Conservation (phyloP, 441 rosid species). For the Omphalea diandra region DNA sequence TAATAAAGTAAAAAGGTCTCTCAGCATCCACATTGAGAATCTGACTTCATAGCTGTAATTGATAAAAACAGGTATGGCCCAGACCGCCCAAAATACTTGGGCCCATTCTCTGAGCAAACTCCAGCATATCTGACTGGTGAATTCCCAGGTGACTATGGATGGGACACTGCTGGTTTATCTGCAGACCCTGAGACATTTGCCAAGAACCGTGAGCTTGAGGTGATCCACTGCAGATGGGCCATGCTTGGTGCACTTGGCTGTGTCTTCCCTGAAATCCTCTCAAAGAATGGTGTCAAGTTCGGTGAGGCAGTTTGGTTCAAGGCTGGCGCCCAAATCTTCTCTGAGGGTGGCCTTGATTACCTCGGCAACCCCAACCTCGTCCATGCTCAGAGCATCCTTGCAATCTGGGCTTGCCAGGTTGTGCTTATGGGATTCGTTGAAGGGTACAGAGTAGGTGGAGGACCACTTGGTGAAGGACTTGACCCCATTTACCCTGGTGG, state of each 20-base stretch:
- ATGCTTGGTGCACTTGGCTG: slow-evolving; percentile 93
- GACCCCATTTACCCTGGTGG: slow-evolving; percentile 92
- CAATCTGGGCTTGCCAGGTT: slow-evolving; percentile 86
- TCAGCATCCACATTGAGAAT: not conserved
- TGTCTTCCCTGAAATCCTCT: slow-evolving; percentile 77
- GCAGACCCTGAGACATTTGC: slow-evolving; percentile 93
- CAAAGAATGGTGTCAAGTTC: slow-evolving; percentile 79
- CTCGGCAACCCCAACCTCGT: slow-evolving; percentile 86
- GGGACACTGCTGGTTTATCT: slow-evolving; percentile 93
- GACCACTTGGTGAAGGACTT: slow-evolving; percentile 87
- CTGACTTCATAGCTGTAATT: slow-evolving; percentile 8
- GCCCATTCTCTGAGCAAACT: slow-evolving; percentile 93
- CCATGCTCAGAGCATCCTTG: slow-evolving; percentile 90
- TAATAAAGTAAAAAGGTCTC: no score
- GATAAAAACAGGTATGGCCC: slow-evolving; percentile 72
- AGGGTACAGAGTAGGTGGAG: slow-evolving; percentile 88
- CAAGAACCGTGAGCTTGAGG: slow-evolving; percentile 93
- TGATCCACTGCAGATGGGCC: slow-evolving; percentile 92
- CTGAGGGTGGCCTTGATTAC: slow-evolving; percentile 88
- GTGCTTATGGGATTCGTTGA: slow-evolving; percentile 89
- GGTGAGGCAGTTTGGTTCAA: slow-evolving; percentile 95
- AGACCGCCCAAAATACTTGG: slow-evolving; percentile 90
- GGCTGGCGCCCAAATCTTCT: slow-evolving; percentile 87
- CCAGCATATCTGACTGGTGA: slow-evolving; percentile 89
- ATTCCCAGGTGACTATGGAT: slow-evolving; percentile 88